phyloP scores from a whole-genome alignment of 345 rosid genomes.

The Lepidium aucheri region DNA sequence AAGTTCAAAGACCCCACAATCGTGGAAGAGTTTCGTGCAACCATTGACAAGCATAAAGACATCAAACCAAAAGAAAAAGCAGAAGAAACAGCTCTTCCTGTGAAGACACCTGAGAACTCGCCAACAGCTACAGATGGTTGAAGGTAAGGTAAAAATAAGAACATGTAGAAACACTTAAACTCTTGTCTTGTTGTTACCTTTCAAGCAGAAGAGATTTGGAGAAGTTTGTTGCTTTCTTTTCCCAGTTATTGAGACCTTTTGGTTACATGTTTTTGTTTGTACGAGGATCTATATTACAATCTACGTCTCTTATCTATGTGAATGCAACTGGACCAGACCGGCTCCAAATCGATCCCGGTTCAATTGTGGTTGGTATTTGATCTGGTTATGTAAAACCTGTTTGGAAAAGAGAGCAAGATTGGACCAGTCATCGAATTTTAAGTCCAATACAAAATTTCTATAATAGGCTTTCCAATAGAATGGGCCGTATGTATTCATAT shows the following conservation, averaged over 20 bases:
- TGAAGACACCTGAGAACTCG: slow-evolving; percentile 86
- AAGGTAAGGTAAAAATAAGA: slow-evolving; percentile 7
- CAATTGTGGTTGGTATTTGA: neutral
- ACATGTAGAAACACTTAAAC: neutral
- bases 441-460: neutral
- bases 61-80: slow-evolving; percentile 26
- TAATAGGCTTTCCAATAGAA: too few species aligned
- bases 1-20: slow-evolving; percentile 72
- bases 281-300: neutral
- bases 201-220: neutral
- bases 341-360: neutral
- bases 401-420: neutral
- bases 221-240: slow-evolving; percentile 10
- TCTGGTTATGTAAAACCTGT: neutral
- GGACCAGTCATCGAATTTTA: neutral
- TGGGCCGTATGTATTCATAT: too few species aligned
- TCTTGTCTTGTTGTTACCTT: neutral
- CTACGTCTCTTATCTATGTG: neutral
- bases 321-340: neutral
- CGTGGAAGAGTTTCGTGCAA: slow-evolving; percentile 58
- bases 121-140: slow-evolving; percentile 50
- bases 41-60: slow-evolving; percentile 48
- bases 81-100: slow-evolving; percentile 8
- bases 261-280: neutral
- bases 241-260: slow-evolving; percentile 1